phyloP scores from a whole-genome alignment of 371 early-diverging fungal species.

The Apophysomyces variabilis region DNA sequence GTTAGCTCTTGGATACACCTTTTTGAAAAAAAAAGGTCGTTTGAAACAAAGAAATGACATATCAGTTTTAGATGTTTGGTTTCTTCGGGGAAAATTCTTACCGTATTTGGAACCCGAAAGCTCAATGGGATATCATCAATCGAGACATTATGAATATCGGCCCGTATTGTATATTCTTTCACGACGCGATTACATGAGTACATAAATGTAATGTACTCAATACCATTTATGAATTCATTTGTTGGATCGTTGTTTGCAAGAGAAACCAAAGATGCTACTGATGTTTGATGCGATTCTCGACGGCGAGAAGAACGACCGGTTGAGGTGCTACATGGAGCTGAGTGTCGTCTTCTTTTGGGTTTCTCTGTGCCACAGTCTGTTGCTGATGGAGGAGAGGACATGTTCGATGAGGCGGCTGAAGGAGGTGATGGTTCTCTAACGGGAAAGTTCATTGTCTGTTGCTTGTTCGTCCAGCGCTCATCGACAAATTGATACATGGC shows the following conservation, averaged over 20 bases:
- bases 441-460: not conserved
- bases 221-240: conserved; percentile 47
- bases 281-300: conserved; percentile 45
- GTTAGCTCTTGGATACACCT: conserved; percentile 86
- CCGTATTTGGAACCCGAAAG: conserved; percentile 77
- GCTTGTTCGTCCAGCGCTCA: not conserved
- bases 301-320: conserved; percentile 20
- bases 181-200: conserved; percentile 69
- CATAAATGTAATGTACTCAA: conserved; percentile 68
- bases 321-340: conserved; percentile 3
- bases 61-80: not conserved
- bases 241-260: conserved; percentile 59
- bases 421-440: conserved; percentile 3
- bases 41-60: not conserved
- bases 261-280: conserved; percentile 54
- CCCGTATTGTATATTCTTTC: conserved; percentile 76
- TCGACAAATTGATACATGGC: conserved; percentile 5
- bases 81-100: conserved; percentile 25
- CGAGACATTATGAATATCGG: conserved; percentile 72
- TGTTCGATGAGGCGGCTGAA: not conserved
- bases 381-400: not conserved
- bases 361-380: not conserved
- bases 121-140: conserved; percentile 63
- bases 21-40: conserved; percentile 5
- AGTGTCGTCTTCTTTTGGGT: not conserved